A percentile compares a stretch with the other conserved stretches of the same genome.
These are phyloP conservation scores for Chara braunii DNA, from an alignment of 139 green algal genomes.

Conservation along the genomic window DNA sequence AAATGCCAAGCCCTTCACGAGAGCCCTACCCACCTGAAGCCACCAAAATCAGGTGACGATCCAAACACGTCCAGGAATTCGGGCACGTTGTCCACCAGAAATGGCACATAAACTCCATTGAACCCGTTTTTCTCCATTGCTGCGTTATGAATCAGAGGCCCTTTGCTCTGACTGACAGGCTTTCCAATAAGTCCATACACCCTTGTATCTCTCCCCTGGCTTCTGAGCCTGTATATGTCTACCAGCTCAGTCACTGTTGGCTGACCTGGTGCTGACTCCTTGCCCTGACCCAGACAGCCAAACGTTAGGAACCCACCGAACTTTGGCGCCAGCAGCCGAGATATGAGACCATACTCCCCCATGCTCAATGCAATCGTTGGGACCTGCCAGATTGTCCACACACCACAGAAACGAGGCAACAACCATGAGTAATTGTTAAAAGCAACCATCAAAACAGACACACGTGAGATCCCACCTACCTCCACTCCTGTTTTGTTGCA, in stretches of 20 bases:
- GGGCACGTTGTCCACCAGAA: slow-evolving; percentile 83
- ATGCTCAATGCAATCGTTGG: slow-evolving; percentile 78
- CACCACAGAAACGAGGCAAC: no score
- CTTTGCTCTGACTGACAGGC: slow-evolving; percentile 68
- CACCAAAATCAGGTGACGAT: slow-evolving; percentile 57
- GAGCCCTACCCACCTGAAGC: slow-evolving; percentile 35
- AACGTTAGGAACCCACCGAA: slow-evolving; percentile 92
- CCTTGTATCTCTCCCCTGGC: slow-evolving; percentile 36
- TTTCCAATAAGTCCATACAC: slow-evolving; percentile 63
- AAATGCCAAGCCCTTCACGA: no score
- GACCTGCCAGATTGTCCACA: slow-evolving; percentile 3
- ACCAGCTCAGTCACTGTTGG: slow-evolving; percentile 48
- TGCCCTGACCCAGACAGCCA: slow-evolving; percentile 63
- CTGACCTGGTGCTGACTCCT: slow-evolving; percentile 65
- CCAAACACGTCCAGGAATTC: slow-evolving; percentile 68
- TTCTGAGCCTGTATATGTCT: slow-evolving; percentile 53
- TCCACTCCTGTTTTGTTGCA: no score
- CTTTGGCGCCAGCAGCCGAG: slow-evolving; percentile 83
- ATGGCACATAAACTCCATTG: slow-evolving; percentile 86
- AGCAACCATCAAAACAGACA: no score
- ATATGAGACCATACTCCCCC: slow-evolving; percentile 76
- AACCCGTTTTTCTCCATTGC: slow-evolving; percentile 46
- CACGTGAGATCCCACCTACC: no score
- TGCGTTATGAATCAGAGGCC: slow-evolving; percentile 48
- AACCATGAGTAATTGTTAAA: no score